These are phyloP conservation scores for Alternaria sp. DNA, from an alignment of 2,329 filamentous ascomycete species.

Conservation along the genomic window DNA sequence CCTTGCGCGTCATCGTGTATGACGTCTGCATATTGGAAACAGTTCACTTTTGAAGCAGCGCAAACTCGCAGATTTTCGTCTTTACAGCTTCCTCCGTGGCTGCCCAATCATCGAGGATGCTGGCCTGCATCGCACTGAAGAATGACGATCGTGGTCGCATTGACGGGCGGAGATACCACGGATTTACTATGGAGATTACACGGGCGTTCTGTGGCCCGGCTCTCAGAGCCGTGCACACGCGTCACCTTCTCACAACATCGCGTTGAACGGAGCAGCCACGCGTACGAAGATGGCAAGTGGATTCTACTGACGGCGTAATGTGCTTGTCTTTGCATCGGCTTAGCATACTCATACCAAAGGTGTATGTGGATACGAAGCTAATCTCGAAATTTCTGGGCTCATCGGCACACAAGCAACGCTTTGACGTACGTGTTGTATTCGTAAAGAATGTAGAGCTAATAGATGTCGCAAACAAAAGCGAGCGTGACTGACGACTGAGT, in stretches of 20 bases:
- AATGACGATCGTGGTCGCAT: not conserved
- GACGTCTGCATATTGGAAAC: too few species aligned
- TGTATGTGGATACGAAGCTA: not conserved
- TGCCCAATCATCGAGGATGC: not conserved
- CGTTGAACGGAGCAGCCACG: not conserved
- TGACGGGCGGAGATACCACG: not conserved
- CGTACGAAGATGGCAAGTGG: not conserved
- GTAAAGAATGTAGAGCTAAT: not conserved
- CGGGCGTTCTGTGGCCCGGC: not conserved
- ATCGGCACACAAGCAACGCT: not conserved
- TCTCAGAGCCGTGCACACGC: not conserved
- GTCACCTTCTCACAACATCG: not conserved
- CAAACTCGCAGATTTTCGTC: not conserved
- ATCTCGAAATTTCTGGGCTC: not conserved
- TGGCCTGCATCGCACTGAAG: not conserved
- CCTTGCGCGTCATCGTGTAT: not conserved
- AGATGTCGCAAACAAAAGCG: not conserved
- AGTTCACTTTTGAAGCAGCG: too few species aligned
- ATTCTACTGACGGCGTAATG: not conserved
- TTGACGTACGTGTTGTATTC: not conserved
- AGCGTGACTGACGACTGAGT: not conserved
- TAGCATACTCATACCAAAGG: not conserved
- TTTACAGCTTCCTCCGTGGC: not conserved
- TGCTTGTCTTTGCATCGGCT: not conserved
- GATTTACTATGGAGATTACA: not conserved